phyloP scores from a whole-genome alignment of 129 eudicot species.

The Artemisia annua region DNA sequence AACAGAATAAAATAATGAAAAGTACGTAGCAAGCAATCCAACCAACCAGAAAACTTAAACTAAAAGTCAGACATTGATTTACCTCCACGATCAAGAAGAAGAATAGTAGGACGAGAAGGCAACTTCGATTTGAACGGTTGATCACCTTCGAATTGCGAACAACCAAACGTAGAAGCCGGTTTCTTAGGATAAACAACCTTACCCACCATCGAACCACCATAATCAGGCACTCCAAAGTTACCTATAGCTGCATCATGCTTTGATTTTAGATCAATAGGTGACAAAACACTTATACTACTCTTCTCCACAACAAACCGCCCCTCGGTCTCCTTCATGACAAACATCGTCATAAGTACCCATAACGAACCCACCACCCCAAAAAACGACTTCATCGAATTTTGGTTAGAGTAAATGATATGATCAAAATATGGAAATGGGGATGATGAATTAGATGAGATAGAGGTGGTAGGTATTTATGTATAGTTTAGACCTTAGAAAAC shows the following conservation, averaged over 20 bases:
- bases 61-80: conserved; percentile 20
- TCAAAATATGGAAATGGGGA: background rate
- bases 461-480: background rate
- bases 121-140: conserved; percentile 71
- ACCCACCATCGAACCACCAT: conserved; percentile 95
- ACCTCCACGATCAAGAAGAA: conserved; percentile 99
- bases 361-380: background rate
- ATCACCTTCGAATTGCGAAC: conserved; percentile 58
- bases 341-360: conserved; percentile 5
- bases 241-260: conserved; percentile 89
- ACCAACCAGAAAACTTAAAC: conserved; percentile 13
- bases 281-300: conserved; percentile 64
- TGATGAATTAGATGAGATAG: conserved; percentile 21
- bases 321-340: conserved; percentile 29
- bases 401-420: background rate
- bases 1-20: background rate
- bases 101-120: conserved; percentile 66
- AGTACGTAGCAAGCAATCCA: conserved; percentile 7
- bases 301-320: conserved; percentile 88
- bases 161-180: conserved; percentile 37
- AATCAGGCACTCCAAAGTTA: conserved; percentile 89
- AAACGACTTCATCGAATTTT: background rate
- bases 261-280: conserved; percentile 50
- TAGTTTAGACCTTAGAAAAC: background rate
- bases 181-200: conserved; percentile 58